phyloP scores from a whole-genome alignment of 495 filamentous ascomycete species.

The Xylaria scruposa region DNA sequence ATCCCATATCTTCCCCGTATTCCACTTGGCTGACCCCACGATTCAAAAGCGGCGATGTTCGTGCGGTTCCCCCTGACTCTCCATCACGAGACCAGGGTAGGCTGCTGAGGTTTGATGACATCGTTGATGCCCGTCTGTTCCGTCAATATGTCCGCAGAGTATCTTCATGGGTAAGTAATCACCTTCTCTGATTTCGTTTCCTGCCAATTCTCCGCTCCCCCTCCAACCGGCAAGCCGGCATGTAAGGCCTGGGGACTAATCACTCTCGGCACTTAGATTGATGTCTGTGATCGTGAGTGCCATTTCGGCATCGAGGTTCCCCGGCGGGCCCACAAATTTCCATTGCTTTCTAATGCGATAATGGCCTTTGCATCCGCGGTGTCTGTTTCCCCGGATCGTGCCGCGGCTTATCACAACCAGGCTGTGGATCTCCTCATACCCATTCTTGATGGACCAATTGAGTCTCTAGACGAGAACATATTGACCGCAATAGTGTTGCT shows the following conservation, averaged over 20 bases:
- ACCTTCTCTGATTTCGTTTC: background rate
- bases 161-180: background rate
- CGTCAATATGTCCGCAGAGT: conserved; percentile 1
- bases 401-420: background rate
- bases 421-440: conserved; percentile 25
- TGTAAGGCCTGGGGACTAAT: background rate
- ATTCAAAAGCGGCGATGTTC: background rate
- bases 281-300: conserved; percentile 4
- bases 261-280: background rate
- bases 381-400: conserved; percentile 21
- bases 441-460: conserved; percentile 31
- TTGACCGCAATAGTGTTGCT: conserved; percentile 43
- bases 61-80: background rate
- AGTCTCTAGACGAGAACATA: conserved; percentile 41
- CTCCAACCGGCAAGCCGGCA: background rate
- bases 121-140: background rate
- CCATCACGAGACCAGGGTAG: background rate
- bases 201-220: background rate
- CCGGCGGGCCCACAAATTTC: conserved; percentile 38
- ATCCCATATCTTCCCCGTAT: background rate
- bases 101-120: background rate
- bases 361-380: conserved; percentile 40
- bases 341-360: conserved; percentile 41
- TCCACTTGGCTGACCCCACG: background rate
- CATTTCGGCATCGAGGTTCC: conserved; percentile 43